Conservation (phyloP, 345 rosid genomes). For the Brassica nigra region DNA sequence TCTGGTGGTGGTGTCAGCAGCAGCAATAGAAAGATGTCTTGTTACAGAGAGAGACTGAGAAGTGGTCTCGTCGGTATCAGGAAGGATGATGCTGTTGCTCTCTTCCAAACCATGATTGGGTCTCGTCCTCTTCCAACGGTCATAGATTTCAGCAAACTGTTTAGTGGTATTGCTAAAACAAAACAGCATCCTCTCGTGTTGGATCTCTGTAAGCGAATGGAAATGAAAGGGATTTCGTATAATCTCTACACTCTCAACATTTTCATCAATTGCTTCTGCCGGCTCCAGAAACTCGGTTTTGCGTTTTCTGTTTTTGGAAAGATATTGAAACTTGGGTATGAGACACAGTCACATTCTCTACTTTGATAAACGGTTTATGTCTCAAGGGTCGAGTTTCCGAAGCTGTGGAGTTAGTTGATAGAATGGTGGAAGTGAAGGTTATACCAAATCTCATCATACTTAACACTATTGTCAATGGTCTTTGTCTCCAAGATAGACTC, state of each 20-base stretch:
- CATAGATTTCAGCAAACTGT: no score
- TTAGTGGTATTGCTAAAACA: neutral
- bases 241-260: neutral
- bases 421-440: no score
- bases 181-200: neutral
- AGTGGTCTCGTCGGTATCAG: neutral
- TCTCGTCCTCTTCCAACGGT: no score
- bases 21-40: neutral
- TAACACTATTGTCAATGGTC: no score
- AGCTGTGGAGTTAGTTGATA: no score
- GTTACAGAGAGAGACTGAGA: neutral
- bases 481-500: no score
- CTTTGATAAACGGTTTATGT: no score
- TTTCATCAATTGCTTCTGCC: neutral
- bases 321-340: neutral
- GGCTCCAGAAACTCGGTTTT: neutral
- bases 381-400: no score
- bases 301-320: neutral
- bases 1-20: neutral
- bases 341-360: no score
- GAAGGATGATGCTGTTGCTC: neutral
- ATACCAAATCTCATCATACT: no score
- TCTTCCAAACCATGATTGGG: no score
- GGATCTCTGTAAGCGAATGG: neutral
- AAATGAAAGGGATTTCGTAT: neutral